A percentile compares a stretch with the other conserved stretches of the same genome.
Evolutionary conservation across 2,329 filamentous ascomycete genomes (phyloP).

Genomic region (Alternaria consortialis): DNA sequence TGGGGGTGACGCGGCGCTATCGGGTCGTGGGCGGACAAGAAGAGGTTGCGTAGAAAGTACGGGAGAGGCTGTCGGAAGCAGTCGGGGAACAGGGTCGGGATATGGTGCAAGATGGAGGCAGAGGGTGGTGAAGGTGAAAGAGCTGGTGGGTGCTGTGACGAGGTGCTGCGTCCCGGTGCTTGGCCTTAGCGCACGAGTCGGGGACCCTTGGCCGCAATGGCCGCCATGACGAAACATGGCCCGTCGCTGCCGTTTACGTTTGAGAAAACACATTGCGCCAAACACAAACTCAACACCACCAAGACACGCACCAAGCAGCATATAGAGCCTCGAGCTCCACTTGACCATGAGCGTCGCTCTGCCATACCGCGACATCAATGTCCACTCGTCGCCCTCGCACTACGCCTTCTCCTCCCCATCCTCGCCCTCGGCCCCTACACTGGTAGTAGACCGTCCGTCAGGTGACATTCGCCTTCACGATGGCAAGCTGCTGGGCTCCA

Average conservation of each 20-base stretch:
- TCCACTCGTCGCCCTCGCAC: slow-evolving; percentile 88
- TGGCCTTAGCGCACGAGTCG: slow-evolving; percentile 17
- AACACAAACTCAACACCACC: slow-evolving; percentile 9
- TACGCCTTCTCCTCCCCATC: slow-evolving; percentile 98
- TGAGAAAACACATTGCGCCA: slow-evolving; percentile 9
- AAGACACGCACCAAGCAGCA: not conserved
- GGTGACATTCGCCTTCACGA: slow-evolving; percentile 88
- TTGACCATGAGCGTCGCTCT: slow-evolving; percentile 61
- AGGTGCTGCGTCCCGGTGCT: slow-evolving; percentile 21
- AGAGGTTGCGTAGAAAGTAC: slow-evolving; percentile 3
- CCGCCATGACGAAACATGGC: slow-evolving; percentile 31
- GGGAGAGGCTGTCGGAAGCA: slow-evolving; percentile 1
- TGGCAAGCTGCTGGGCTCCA: slow-evolving; percentile 76
- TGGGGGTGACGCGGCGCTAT: slow-evolving; percentile 39
- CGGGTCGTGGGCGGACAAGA: slow-evolving; percentile 16
- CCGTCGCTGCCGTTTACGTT: not conserved
- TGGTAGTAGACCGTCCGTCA: slow-evolving; percentile 90
- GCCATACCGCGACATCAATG: slow-evolving; percentile 96
- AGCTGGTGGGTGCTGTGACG: slow-evolving; percentile 23
- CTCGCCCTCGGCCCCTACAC: slow-evolving; percentile 83
- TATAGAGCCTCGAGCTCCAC: not conserved
- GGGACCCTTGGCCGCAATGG: slow-evolving; percentile 18
- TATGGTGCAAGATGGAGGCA: not conserved
- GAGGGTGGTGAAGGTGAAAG: slow-evolving; percentile 21
- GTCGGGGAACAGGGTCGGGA: slow-evolving; percentile 8